These are phyloP conservation scores for Aspergillus ibericus DNA, from an alignment of 2,329 filamentous ascomycete genomes.

Conservation along the genomic window DNA sequence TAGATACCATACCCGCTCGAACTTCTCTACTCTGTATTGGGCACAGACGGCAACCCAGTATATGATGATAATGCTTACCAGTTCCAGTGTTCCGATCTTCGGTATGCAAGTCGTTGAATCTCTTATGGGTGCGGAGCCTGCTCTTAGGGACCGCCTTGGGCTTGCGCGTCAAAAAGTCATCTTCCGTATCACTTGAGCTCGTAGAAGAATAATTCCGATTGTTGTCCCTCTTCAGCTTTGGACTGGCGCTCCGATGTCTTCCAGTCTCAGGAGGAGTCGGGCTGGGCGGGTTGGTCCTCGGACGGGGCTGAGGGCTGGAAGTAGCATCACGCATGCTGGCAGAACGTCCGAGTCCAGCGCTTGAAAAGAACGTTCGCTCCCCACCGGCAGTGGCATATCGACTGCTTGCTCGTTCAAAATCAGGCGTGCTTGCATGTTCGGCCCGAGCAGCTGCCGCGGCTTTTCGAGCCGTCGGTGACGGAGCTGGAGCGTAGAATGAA, in stretches of 20 bases:
- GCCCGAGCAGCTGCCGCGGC: slow-evolving; percentile 37
- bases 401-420: slow-evolving; percentile 54
- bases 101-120: slow-evolving; percentile 28
- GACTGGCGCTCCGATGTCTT: slow-evolving; percentile 47
- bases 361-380: slow-evolving; percentile 58
- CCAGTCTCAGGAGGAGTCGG: slow-evolving; percentile 30
- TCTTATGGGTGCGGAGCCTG: slow-evolving; percentile 34
- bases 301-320: slow-evolving; percentile 32
- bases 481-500: slow-evolving; percentile 39
- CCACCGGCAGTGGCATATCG: slow-evolving; percentile 56
- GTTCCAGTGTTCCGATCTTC: slow-evolving; percentile 24
- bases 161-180: slow-evolving; percentile 28
- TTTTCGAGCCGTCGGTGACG: slow-evolving; percentile 44
- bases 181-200: slow-evolving; percentile 42
- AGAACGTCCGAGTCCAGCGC: slow-evolving; percentile 53
- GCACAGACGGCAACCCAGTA: neutral
- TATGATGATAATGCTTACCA: slow-evolving; percentile 32
- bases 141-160: slow-evolving; percentile 45
- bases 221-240: slow-evolving; percentile 37
- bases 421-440: slow-evolving; percentile 31
- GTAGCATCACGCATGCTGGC: slow-evolving; percentile 55
- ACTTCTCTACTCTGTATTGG: neutral
- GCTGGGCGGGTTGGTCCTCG: slow-evolving; percentile 39
- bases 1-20: neutral
- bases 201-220: slow-evolving; percentile 36